Conservation (phyloP, 1,139 yeast species). For the Suhomyces choctaworum region DNA sequence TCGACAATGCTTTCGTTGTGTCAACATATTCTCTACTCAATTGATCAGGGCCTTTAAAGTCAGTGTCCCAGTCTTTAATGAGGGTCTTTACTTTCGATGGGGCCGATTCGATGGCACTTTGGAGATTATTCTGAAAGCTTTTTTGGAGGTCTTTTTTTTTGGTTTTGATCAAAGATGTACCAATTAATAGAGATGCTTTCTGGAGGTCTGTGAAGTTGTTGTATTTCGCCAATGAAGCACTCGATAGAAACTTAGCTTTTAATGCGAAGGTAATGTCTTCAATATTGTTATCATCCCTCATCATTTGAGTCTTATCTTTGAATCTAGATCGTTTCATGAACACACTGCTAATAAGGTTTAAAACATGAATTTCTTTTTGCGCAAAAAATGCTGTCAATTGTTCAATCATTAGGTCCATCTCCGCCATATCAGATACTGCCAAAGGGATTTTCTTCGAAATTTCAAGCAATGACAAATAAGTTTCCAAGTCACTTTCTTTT, state of each 20-base stretch:
- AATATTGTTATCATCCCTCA: slow-evolving; percentile 9
- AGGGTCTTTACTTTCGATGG: slow-evolving; percentile 24
- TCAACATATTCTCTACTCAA: slow-evolving; percentile 5
- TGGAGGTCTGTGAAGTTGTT: slow-evolving; percentile 20
- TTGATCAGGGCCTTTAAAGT: slow-evolving; percentile 11
- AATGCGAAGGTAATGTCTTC: slow-evolving; percentile 14
- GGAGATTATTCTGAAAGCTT: slow-evolving; percentile 13
- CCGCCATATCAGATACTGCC: slow-evolving; percentile 33
- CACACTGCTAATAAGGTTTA: slow-evolving; percentile 13
- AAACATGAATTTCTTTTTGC: slow-evolving; percentile 25
- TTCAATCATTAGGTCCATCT: slow-evolving; percentile 51
- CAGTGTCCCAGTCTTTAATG: slow-evolving; percentile 30
- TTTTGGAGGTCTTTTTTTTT: slow-evolving; percentile 15
- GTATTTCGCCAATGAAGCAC: slow-evolving; percentile 11
- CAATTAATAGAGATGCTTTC: slow-evolving; percentile 23
- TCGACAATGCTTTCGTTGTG: slow-evolving; percentile 15
- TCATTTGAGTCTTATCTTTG: background rate
- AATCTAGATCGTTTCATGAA: slow-evolving; percentile 10
- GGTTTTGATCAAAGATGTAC: slow-evolving; percentile 29
- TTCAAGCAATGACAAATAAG: slow-evolving; percentile 27
- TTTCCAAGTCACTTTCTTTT: slow-evolving; percentile 1
- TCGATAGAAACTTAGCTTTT: slow-evolving; percentile 11
- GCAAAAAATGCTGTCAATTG: slow-evolving; percentile 44
- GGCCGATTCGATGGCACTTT: slow-evolving; percentile 17
- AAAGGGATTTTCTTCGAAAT: slow-evolving; percentile 26